phyloP scores from a whole-genome alignment of 2,329 filamentous ascomycete species.

The Proliferodiscus dingleyae region DNA sequence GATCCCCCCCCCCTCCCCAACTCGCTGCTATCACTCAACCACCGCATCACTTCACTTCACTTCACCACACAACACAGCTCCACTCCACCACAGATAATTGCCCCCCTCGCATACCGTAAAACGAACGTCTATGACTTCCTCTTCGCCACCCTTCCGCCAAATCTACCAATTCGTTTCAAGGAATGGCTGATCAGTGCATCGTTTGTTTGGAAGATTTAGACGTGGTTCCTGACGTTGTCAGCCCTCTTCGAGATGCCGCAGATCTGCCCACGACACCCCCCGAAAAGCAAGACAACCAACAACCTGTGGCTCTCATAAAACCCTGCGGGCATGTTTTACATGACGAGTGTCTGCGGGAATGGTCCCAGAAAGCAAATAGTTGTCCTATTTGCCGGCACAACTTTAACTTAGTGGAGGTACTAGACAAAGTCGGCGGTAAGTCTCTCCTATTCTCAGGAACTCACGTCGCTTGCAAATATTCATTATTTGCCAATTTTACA shows the following conservation, averaged over 20 bases:
- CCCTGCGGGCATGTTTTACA: constrained; percentile 91
- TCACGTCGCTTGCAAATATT: too few species aligned
- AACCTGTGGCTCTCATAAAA: constrained; percentile 51
- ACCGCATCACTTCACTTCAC: background rate
- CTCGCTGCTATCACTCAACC: too few species aligned
- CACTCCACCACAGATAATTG: too few species aligned
- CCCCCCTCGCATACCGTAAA: background rate
- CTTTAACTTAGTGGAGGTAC: constrained; percentile 87
- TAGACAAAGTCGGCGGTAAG: constrained; percentile 74
- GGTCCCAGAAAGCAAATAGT: constrained; percentile 95
- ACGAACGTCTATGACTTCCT: constrained; percentile 28
- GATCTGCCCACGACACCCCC: constrained; percentile 22
- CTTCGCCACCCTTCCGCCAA: constrained; percentile 11
- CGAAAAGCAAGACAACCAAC: constrained; percentile 17
- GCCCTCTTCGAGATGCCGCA: constrained; percentile 19
- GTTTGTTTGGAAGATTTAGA: constrained; percentile 61
- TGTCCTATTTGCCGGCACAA: constrained; percentile 92
- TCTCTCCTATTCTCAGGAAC: constrained; percentile 25
- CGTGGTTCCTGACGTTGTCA: constrained; percentile 17
- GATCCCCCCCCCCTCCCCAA: too few species aligned
- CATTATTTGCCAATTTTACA: too few species aligned
- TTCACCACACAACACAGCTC: background rate
- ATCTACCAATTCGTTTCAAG: constrained; percentile 19
- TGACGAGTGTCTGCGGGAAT: constrained; percentile 85
- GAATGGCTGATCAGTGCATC: constrained; percentile 60